A percentile compares a stretch with the other conserved stretches of the same genome.
These are phyloP conservation scores for Phytopythium cucurbitacearum DNA, from an alignment of 352 stramenopile genomes.

Conservation along the genomic window DNA sequence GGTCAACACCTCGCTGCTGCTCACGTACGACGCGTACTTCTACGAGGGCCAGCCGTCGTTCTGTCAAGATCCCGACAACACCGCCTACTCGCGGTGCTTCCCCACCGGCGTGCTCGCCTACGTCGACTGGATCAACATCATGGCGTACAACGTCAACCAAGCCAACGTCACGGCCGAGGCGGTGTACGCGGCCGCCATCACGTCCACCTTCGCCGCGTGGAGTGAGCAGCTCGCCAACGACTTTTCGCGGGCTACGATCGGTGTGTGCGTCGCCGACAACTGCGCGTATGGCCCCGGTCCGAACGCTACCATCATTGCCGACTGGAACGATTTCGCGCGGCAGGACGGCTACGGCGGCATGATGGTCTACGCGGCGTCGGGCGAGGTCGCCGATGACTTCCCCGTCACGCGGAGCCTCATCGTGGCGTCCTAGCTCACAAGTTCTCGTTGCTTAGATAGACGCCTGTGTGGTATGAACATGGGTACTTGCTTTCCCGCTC, in stretches of 20 bases:
- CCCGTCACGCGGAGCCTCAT: slow-evolving; percentile 47
- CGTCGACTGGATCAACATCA: slow-evolving; percentile 81
- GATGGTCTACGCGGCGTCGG: slow-evolving; percentile 71
- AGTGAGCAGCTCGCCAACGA: slow-evolving; percentile 31
- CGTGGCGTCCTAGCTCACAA: not conserved
- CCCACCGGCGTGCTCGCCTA: slow-evolving; percentile 38
- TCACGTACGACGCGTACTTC: slow-evolving; percentile 77
- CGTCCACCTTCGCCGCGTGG: slow-evolving; percentile 58
- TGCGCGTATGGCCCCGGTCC: slow-evolving; percentile 69
- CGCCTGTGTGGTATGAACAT: too few relatives aligned
- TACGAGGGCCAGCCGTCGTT: slow-evolving; percentile 54
- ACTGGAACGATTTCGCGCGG: slow-evolving; percentile 44
- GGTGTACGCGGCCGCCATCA: slow-evolving; percentile 49
- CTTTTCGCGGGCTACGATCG: slow-evolving; percentile 49
- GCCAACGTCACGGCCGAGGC: slow-evolving; percentile 30
- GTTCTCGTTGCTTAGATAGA: too few relatives aligned
- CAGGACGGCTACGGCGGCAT: slow-evolving; percentile 42
- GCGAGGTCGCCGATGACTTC: slow-evolving; percentile 47
- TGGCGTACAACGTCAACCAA: slow-evolving; percentile 75
- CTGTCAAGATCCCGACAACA: slow-evolving; percentile 29
- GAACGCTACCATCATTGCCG: slow-evolving; percentile 38
- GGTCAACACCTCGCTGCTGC: slow-evolving; percentile 22
- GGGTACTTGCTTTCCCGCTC: too few relatives aligned
- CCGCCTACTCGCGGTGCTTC: slow-evolving; percentile 60
- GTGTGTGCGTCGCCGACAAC: slow-evolving; percentile 39